Evolutionary conservation across 192 early-diverging fungal genomes (phyloP).

Genomic region (Coemansia sp.): DNA sequence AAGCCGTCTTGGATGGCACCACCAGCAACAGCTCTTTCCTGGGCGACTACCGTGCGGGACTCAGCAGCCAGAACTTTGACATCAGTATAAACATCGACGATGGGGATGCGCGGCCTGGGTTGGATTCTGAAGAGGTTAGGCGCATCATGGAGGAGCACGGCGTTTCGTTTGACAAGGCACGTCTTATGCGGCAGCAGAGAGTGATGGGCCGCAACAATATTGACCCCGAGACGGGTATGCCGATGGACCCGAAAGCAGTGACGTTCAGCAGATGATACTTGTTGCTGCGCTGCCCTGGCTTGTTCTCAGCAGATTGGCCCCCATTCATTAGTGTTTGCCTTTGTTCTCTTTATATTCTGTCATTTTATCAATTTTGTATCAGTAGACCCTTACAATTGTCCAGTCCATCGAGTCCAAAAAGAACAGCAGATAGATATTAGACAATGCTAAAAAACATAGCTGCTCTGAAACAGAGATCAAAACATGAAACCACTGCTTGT

Average conservation of each 20-base stretch:
- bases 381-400: not conserved
- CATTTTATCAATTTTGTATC: not conserved
- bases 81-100: constrained; percentile 42
- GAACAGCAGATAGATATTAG: too few species aligned
- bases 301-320: not conserved
- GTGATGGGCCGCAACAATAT: constrained; percentile 46
- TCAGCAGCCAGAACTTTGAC: constrained; percentile 53
- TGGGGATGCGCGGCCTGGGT: constrained; percentile 42
- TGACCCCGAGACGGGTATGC: constrained; percentile 48
- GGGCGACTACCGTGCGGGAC: constrained; percentile 41
- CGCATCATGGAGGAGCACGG: constrained; percentile 43
- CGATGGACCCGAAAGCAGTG: constrained; percentile 52
- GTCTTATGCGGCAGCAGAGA: constrained; percentile 49
- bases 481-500: too few species aligned
- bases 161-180: constrained; percentile 54
- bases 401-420: too few species aligned
- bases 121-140: constrained; percentile 49
- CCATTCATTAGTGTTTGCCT: not conserved
- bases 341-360: not conserved
- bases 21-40: constrained; percentile 18
- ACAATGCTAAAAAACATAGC: too few species aligned
- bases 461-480: too few species aligned
- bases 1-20: constrained; percentile 8
- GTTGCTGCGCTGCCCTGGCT: not conserved
- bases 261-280: constrained; percentile 25